Evolutionary conservation across 805 yeast species (phyloP), one percentile per base, ranked within the genome.

Genomic region (Ogataea chonburiensis): DNA sequence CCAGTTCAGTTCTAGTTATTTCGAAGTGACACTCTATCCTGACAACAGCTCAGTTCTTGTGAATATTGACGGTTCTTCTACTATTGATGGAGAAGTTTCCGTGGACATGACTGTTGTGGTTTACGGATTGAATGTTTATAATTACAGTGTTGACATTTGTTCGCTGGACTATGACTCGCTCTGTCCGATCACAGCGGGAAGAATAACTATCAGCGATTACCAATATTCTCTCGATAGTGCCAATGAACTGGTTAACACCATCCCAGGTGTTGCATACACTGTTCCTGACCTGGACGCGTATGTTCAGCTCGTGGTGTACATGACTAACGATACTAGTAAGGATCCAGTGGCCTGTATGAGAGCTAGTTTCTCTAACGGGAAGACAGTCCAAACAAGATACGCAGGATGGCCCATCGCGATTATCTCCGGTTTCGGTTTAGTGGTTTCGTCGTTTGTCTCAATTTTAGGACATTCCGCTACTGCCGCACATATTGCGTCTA

Each of bases 401-500:
- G 96, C 93, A 3, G 75, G 94, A 5, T 91, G 98, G 98, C 95
- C 95, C 7, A 83, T 93, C 49, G 98, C 96, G 4, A 89, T 87
- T 15, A 74, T 93, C 27, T 77, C 96, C 3, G 94, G 95, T 31
- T 59, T 86, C 28, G 98, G 98, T 42, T 74, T 93, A 31, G 59
- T 88, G 29, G 82, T 94, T 4, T 85, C 97, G 1, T 96, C 95
- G 16, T 73, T 87, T 38, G 79, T 87, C 22, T 86, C 96, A 0
- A 79, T 88, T 25, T 71, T 83, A 47, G 97, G 98, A 8, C 93
- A 89, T 58, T 80, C 93, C 13, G 78, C 81, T 43, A 91, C 97
- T 2, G 95, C 98, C 3, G 89, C 96, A 3, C 98, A 93, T 58
- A 88, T 93, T 55, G 96, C 97, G n/a, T 84, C 96, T 13, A 93